Percentiles rank a stretch among this genome's conserved stretches.
phyloP scores from a whole-genome alignment of 208 protist species.

The Wallacemonas sp. region DNA sequence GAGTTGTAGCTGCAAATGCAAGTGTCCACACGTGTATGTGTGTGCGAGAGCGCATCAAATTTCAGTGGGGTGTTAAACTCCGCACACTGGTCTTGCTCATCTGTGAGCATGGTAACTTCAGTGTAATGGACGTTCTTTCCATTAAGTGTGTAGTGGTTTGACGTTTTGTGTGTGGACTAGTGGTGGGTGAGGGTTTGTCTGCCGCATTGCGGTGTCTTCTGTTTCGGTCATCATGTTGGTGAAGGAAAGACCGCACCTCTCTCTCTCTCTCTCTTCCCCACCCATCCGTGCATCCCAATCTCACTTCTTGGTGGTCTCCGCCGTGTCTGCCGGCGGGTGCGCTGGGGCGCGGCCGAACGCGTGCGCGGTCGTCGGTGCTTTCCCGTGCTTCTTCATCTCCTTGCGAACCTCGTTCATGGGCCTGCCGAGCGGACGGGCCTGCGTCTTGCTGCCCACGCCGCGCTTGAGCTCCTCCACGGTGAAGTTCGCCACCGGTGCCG shows the following conservation, averaged over 20 bases:
- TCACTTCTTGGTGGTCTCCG: not conserved
- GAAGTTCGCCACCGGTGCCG: slow-evolving; percentile 26
- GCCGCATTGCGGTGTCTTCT: too few species aligned
- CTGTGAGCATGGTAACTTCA: too few species aligned
- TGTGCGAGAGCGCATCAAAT: too few species aligned
- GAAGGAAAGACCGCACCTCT: not conserved
- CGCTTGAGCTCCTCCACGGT: slow-evolving; percentile 53
- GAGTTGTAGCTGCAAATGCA: too few species aligned
- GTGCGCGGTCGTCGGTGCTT: slow-evolving; percentile 12
- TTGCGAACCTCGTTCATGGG: slow-evolving; percentile 45
- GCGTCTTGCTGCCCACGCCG: slow-evolving; percentile 25
- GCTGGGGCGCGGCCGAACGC: slow-evolving; percentile 23
- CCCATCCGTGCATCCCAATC: not conserved
- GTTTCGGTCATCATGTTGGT: too few species aligned
- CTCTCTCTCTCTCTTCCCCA: not conserved
- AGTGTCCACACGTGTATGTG: too few species aligned
- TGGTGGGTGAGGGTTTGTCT: too few species aligned
- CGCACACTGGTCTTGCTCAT: too few species aligned
- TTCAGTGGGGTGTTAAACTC: too few species aligned
- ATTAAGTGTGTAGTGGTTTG: too few species aligned
- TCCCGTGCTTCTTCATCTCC: slow-evolving; percentile 22
- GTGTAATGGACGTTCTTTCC: too few species aligned
- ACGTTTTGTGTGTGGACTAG: too few species aligned
- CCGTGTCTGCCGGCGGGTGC: not conserved
- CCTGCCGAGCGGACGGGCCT: slow-evolving; percentile 51